A percentile compares a stretch with the other conserved stretches of the same genome.
Conservation (phyloP, 441 rosid genomes). For the Pelargonium australe region DNA sequence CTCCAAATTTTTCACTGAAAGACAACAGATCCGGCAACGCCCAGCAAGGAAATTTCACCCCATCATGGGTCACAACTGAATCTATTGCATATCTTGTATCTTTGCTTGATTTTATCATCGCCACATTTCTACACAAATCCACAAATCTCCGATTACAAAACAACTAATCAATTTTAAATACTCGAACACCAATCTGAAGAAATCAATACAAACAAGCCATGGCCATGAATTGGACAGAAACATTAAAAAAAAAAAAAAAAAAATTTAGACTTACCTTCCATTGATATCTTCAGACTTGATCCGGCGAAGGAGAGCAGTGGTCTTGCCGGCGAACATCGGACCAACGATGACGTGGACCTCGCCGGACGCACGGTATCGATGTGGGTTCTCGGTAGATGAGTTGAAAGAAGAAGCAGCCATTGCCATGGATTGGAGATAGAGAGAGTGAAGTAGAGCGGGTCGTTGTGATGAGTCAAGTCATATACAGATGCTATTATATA, state of each 20-base stretch:
- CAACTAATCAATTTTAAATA: background rate
- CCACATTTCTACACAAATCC: slow-evolving; percentile 43
- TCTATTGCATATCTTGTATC: slow-evolving; percentile 77
- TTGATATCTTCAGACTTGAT: slow-evolving; percentile 46
- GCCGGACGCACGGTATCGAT: background rate
- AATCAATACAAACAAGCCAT: background rate
- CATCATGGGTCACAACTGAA: slow-evolving; percentile 80
- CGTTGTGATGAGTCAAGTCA: too few relatives aligned
- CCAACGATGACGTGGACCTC: slow-evolving; percentile 76
- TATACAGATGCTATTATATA: too few relatives aligned
- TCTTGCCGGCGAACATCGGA: slow-evolving; percentile 94
- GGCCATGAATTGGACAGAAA: too few relatives aligned
- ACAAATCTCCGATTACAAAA: background rate
- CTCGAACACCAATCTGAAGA: background rate
- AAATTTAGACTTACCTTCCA: slow-evolving; percentile 42
- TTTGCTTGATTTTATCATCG: slow-evolving; percentile 68
- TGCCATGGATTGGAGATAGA: too few relatives aligned
- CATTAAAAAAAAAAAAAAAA: too few relatives aligned
- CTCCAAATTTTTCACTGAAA: slow-evolving; percentile 44
- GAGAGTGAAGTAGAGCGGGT: too few relatives aligned
- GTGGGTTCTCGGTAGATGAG: too few relatives aligned
- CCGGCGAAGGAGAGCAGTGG: slow-evolving; percentile 82
- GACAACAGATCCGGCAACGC: slow-evolving; percentile 63
- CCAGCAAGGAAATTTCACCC: slow-evolving; percentile 75
- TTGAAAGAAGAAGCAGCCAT: too few relatives aligned